phyloP scores from a whole-genome alignment of 805 yeast genomes.

The Yamadazyma nakazawae region DNA sequence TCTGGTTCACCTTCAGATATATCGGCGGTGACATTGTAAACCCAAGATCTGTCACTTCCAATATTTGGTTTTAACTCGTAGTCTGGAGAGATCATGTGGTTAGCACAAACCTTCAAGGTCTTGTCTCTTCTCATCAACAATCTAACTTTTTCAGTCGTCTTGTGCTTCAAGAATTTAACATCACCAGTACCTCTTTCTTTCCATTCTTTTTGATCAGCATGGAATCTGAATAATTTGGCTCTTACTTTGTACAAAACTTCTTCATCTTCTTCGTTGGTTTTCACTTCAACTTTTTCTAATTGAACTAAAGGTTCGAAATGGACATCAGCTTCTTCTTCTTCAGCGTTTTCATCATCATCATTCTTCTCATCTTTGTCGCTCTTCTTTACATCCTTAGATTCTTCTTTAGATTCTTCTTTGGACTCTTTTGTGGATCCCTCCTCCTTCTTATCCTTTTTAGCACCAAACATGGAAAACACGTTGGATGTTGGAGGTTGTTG shows the following conservation, averaged over 20 bases:
- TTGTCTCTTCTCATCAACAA: slow-evolving; percentile 98
- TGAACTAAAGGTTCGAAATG: slow-evolving; percentile 96
- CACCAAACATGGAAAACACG: slow-evolving; percentile 95
- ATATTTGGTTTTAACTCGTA: slow-evolving; percentile 86
- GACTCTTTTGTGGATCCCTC: slow-evolving; percentile 29
- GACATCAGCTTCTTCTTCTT: slow-evolving; percentile 69
- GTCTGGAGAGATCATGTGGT: slow-evolving; percentile 83
- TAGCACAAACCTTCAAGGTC: slow-evolving; percentile 96
- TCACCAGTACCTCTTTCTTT: slow-evolving; percentile 99
- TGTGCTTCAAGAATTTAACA: slow-evolving; percentile 91
- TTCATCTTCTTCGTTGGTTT: slow-evolving; percentile 55
- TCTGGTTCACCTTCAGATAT: slow-evolving; percentile 94
- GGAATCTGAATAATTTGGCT: slow-evolving; percentile 92
- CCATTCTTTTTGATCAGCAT: slow-evolving; percentile 87
- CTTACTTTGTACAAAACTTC: slow-evolving; percentile 60
- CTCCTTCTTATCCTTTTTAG: slow-evolving; percentile 68
- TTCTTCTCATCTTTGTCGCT: slow-evolving; percentile 53
- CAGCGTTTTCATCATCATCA: slow-evolving; percentile 56
- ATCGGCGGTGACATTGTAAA: slow-evolving; percentile 90
- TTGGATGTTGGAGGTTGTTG: slow-evolving; percentile 67
- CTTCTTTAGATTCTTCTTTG: slow-evolving; percentile 31
- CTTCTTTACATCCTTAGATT: slow-evolving; percentile 32
- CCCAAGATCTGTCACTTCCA: slow-evolving; percentile 98
- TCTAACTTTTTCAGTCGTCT: slow-evolving; percentile 76
- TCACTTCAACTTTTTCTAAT: slow-evolving; percentile 93